These are phyloP conservation scores for Phialocephala subalpina DNA, from an alignment of 2,329 filamentous ascomycete species.

Conservation along the genomic window DNA sequence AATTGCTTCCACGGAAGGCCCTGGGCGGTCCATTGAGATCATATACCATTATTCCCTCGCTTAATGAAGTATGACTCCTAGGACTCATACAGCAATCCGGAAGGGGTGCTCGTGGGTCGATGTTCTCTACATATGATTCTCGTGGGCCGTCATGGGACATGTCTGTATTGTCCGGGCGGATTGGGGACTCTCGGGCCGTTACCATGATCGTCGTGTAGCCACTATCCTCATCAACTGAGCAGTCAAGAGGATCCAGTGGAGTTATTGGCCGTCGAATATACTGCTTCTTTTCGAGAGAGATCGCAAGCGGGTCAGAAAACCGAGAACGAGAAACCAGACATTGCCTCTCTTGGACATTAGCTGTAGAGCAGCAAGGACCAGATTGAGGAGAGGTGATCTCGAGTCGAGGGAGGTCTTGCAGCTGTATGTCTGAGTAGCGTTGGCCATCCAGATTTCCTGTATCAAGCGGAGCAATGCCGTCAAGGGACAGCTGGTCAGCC, in stretches of 20 bases:
- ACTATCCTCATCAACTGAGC: neutral
- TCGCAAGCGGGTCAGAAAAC: neutral
- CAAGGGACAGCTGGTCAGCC: neutral
- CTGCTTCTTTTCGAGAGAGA: neutral
- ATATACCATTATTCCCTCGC: neutral
- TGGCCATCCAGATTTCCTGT: conserved; percentile 6
- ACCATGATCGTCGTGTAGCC: conserved; percentile 21
- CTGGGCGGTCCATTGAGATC: neutral
- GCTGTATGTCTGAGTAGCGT: neutral
- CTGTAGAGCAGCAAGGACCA: neutral
- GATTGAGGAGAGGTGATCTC: neutral
- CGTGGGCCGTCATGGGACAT: conserved; percentile 22
- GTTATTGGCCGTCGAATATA: neutral
- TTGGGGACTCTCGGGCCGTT: conserved; percentile 19
- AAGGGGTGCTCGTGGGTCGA: neutral
- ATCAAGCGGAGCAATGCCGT: conserved; percentile 10
- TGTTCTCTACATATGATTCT: conserved; percentile 3
- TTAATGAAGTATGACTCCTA: neutral
- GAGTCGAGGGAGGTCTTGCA: neutral
- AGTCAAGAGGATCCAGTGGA: neutral
- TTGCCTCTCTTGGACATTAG: neutral
- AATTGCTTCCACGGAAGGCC: neutral
- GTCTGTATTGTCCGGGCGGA: conserved; percentile 5
- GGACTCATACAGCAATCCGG: conserved; percentile 19
- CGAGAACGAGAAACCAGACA: neutral